A percentile compares a stretch with the other conserved stretches of the same genome.
These are phyloP conservation scores for Lanmaoa rubissima DNA, from an alignment of 768 basidiomycete species.

Conservation along the genomic window DNA sequence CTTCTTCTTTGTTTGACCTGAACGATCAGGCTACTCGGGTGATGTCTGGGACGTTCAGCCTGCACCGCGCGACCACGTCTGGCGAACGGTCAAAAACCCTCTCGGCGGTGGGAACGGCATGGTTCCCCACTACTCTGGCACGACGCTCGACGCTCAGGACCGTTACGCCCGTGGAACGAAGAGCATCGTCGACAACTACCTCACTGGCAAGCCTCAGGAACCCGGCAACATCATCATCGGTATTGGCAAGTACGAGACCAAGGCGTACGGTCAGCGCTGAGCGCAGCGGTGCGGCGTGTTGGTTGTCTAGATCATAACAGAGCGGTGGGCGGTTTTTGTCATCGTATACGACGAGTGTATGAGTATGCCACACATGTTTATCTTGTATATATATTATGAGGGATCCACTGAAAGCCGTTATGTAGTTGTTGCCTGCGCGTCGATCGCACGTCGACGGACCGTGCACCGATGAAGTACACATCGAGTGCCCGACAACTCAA, in stretches of 20 bases:
- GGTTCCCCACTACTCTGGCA: slow-evolving; percentile 86
- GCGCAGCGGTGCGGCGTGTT: neutral
- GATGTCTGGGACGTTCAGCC: slow-evolving; percentile 91
- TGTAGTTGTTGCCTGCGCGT: neutral
- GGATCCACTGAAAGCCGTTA: neutral
- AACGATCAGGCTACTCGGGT: slow-evolving; percentile 33
- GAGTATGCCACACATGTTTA: neutral
- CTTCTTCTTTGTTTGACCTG: neutral
- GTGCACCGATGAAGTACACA: too few species aligned
- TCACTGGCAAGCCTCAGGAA: slow-evolving; percentile 62
- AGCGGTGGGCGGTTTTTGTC: neutral
- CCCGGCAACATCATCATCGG: slow-evolving; percentile 81
- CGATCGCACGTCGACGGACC: too few species aligned
- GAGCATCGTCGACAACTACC: slow-evolving; percentile 71
- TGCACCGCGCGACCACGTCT: slow-evolving; percentile 80
- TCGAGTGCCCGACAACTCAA: neutral
- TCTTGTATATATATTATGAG: neutral
- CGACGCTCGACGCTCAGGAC: slow-evolving; percentile 84
- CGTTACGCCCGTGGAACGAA: slow-evolving; percentile 77
- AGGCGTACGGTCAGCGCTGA: slow-evolving; percentile 39
- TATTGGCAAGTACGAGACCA: slow-evolving; percentile 51
- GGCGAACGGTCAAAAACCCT: slow-evolving; percentile 80
- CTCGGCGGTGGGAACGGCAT: slow-evolving; percentile 87
- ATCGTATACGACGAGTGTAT: neutral
- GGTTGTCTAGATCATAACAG: neutral